A percentile compares a stretch with the other conserved stretches of the same genome.
phyloP scores from a whole-genome alignment of 2,329 filamentous ascomycete species.

The Nigrograna mackinnonii region DNA sequence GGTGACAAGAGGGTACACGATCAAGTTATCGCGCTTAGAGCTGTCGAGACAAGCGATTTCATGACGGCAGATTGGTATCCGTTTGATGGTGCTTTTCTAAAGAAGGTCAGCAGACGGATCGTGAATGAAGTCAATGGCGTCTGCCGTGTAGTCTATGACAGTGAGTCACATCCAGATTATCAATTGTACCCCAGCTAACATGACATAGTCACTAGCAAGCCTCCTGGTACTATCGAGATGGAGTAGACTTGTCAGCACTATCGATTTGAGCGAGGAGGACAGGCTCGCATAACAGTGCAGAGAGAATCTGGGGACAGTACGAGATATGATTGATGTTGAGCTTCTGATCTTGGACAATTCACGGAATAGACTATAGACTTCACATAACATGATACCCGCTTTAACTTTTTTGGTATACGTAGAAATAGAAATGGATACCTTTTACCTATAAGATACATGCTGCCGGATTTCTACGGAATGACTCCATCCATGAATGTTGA shows the following conservation, averaged over 20 bases:
- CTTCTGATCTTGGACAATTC: neutral
- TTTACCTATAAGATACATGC: constrained; percentile 7
- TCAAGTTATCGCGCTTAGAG: constrained; percentile 64
- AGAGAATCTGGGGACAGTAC: too few species aligned
- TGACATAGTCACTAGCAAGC: constrained; percentile 63
- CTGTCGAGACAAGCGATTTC: constrained; percentile 68
- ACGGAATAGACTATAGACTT: constrained; percentile 12
- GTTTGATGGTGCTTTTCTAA: constrained; percentile 68
- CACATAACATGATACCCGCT: constrained; percentile 21
- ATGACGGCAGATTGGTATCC: constrained; percentile 76
- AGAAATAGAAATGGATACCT: constrained; percentile 14
- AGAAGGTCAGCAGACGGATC: constrained; percentile 67
- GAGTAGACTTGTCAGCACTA: constrained; percentile 55
- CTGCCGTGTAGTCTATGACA: constrained; percentile 71
- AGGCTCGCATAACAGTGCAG: too few species aligned
- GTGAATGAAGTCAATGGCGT: constrained; percentile 77
- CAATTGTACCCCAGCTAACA: constrained; percentile 17
- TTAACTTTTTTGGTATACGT: constrained; percentile 3
- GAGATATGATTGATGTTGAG: too few species aligned
- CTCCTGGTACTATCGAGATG: constrained; percentile 74
- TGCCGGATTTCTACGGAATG: constrained; percentile 12
- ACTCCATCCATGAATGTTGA: too few species aligned
- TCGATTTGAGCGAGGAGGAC: too few species aligned
- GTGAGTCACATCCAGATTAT: constrained; percentile 43
- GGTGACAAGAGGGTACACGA: constrained; percentile 71